These are phyloP conservation scores for Acanthamoeba healyi DNA, from an alignment of 208 protist genomes.

Conservation along the genomic window DNA sequence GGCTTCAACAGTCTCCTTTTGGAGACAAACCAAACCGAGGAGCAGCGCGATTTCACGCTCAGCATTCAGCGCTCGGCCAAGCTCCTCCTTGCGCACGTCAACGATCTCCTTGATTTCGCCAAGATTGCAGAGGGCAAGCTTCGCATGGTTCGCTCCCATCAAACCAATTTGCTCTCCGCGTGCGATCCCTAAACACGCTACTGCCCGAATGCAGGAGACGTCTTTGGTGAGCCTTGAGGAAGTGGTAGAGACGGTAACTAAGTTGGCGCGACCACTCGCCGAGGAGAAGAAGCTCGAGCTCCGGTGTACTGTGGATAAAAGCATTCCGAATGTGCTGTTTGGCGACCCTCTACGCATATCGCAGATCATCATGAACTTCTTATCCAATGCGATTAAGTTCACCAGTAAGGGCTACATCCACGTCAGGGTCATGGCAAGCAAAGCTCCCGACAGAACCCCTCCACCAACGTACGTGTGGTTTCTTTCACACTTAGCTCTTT, in stretches of 20 bases:
- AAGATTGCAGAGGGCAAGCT: conserved; percentile 64
- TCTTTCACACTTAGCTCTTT: neutral
- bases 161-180: neutral
- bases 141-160: neutral
- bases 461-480: too few species aligned
- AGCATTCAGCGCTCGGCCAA: conserved; percentile 51
- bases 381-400: conserved; percentile 53
- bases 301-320: neutral
- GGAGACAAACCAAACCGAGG: conserved; percentile 17
- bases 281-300: conserved; percentile 53
- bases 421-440: conserved; percentile 20
- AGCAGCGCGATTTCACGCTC: conserved; percentile 57
- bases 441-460: too few species aligned
- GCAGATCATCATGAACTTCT: conserved; percentile 49
- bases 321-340: conserved; percentile 32
- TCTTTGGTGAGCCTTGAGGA: conserved; percentile 16
- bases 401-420: conserved; percentile 39
- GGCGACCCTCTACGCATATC: conserved; percentile 54
- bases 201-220: neutral
- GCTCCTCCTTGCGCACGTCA: conserved; percentile 38
- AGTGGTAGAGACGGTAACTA: conserved; percentile 24
- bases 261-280: conserved; percentile 18
- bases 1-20: conserved; percentile 57
- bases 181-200: neutral
- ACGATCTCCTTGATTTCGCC: conserved; percentile 64